phyloP scores from a whole-genome alignment of 805 yeast genomes.

The Scheffersomyces amazonensis region DNA sequence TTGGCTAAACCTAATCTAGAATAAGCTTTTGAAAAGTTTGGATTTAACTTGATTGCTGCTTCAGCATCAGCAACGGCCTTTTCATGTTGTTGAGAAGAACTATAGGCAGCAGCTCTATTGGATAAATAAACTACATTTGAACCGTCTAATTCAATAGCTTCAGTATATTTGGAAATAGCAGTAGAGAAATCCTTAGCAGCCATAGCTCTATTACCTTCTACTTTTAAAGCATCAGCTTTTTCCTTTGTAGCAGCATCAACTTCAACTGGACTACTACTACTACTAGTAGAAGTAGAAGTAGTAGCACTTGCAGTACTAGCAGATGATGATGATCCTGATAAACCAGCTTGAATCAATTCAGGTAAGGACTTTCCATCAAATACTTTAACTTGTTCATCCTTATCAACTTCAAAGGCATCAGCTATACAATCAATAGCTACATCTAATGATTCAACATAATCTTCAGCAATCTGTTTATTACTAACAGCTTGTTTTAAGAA shows the following conservation, averaged over 20 bases:
- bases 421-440: conserved; percentile 91
- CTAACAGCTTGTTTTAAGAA: conserved; percentile 61
- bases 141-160: conserved; percentile 70
- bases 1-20: conserved; percentile 93
- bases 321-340: conserved; percentile 22
- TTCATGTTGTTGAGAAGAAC: conserved; percentile 70
- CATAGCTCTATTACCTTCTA: conserved; percentile 89
- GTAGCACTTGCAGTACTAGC: conserved; percentile 22
- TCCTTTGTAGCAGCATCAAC: conserved; percentile 55
- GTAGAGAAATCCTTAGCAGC: conserved; percentile 64
- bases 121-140: conserved; percentile 82
- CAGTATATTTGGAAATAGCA: conserved; percentile 77
- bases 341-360: conserved; percentile 36
- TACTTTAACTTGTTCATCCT: conserved; percentile 41
- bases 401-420: conserved; percentile 74
- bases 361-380: conserved; percentile 48
- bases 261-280: conserved; percentile 15
- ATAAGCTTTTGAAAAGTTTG: conserved; percentile 86
- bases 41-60: conserved; percentile 72
- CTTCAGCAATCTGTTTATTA: conserved; percentile 67
- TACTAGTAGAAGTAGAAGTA: conserved; percentile 21
- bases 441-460: conserved; percentile 83
- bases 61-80: conserved; percentile 83
- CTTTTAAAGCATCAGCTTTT: conserved; percentile 80
- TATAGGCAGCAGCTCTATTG: conserved; percentile 95